Evolutionary conservation across 2,329 filamentous ascomycete species (phyloP).

Genomic region (Colletotrichum falcatum): DNA sequence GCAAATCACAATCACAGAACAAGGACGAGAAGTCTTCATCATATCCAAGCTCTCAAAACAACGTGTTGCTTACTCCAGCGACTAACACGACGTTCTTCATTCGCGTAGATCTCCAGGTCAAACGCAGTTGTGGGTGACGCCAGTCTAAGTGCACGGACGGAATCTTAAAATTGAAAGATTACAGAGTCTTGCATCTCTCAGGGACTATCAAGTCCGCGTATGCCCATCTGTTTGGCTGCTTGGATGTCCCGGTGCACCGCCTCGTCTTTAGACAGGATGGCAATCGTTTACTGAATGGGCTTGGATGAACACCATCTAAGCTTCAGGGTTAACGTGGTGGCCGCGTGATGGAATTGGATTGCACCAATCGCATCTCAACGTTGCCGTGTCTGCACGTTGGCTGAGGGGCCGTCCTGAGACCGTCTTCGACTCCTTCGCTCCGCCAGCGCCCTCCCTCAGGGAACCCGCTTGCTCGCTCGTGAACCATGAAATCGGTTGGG

Average conservation of each 20-base stretch:
- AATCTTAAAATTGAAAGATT: not conserved
- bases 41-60: not conserved
- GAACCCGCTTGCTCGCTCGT: not conserved
- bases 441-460: not conserved
- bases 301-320: constrained; percentile 21
- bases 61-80: not conserved
- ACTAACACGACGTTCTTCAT: no score
- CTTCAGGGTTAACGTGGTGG: not conserved
- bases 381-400: not conserved
- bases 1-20: not conserved
- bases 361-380: constrained; percentile 26
- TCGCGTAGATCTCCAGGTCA: no score
- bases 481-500: constrained; percentile 3
- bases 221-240: not conserved
- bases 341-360: not conserved
- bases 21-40: not conserved
- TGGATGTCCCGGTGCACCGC: no score
- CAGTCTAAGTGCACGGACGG: not conserved
- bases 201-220: no score
- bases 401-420: not conserved
- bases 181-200: not conserved
- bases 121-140: rapidly evolving
- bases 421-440: not conserved
- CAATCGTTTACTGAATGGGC: not conserved
- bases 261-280: no score